Conservation (phyloP, 139 green algal genomes). For the Protoeuglena noctilucae region DNA sequence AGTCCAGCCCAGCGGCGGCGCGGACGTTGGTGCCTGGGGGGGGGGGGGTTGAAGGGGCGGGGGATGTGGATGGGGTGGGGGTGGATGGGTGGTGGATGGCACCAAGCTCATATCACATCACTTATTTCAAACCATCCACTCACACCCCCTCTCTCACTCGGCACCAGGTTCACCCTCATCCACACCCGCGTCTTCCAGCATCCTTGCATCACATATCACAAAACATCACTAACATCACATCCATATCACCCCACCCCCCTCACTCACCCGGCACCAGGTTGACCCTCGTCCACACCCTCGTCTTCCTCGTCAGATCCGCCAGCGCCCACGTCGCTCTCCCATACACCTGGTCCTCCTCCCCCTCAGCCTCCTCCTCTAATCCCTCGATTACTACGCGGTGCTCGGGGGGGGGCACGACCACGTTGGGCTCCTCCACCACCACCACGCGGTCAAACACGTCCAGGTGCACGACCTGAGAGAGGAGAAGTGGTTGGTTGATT, state of each 20-base stretch:
- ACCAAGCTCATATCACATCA: too few relatives aligned
- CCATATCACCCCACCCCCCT: too few relatives aligned
- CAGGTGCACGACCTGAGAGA: not conserved
- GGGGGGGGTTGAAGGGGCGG: too few relatives aligned
- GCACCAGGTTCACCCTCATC: not conserved
- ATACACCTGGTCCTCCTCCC: not conserved
- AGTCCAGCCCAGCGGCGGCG: slow-evolving; percentile 34
- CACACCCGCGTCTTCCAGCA: not conserved
- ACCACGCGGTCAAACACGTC: slow-evolving; percentile 1
- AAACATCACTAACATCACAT: too few relatives aligned
- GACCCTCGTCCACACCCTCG: not conserved
- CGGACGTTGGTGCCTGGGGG: slow-evolving; percentile 19
- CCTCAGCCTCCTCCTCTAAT: not conserved
- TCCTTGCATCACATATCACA: too few relatives aligned
- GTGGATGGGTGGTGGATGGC: too few relatives aligned
- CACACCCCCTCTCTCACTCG: too few relatives aligned
- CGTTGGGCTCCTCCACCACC: not conserved
- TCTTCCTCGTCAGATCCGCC: too few relatives aligned
- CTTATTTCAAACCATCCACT: too few relatives aligned
- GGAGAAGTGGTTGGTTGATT: too few relatives aligned
- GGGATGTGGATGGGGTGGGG: too few relatives aligned
- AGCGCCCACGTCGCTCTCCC: not conserved
- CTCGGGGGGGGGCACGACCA: not conserved
- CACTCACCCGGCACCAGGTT: not conserved
- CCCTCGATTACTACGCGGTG: not conserved